These are phyloP conservation scores for Coccomyxa sp. DNA, from an alignment of 139 green algal species.

Conservation along the genomic window DNA sequence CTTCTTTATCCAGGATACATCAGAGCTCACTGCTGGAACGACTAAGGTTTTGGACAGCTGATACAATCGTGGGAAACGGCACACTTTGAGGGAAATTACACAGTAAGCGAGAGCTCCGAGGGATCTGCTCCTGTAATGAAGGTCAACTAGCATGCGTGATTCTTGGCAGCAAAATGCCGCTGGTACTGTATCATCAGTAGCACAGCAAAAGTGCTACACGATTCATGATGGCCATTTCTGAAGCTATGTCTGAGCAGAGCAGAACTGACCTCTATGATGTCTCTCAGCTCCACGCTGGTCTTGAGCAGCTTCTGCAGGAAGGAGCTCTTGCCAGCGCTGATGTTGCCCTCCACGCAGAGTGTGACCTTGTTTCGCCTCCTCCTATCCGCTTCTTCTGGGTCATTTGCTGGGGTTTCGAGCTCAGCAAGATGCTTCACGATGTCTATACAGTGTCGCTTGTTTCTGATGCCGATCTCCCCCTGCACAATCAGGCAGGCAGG, in stretches of 20 bases:
- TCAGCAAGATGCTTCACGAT: constrained; percentile 34
- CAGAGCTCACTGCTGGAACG: background rate
- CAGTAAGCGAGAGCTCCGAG: background rate
- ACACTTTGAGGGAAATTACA: background rate
- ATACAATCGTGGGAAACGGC: background rate
- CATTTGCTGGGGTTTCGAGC: background rate
- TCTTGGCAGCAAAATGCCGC: background rate
- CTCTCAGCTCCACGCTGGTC: constrained; percentile 3
- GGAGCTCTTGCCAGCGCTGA: constrained; percentile 90
- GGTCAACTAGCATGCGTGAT: background rate
- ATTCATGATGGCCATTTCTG: too few relatives aligned
- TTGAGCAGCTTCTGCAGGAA: constrained; percentile 70
- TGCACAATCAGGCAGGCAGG: constrained; percentile 7
- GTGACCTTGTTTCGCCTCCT: constrained; percentile 54
- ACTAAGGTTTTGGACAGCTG: background rate
- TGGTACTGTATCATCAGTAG: background rate
- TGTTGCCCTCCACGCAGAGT: constrained; percentile 96
- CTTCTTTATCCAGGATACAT: background rate
- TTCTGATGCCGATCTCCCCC: constrained; percentile 40
- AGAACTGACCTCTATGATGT: constrained; percentile 6
- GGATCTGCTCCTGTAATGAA: too few relatives aligned
- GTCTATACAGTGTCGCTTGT: constrained; percentile 21
- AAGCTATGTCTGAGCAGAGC: too few relatives aligned
- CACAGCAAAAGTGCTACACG: too few relatives aligned
- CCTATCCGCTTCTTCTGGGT: background rate